Percentiles rank a stretch among this genome's conserved stretches.
Evolutionary conservation across 2,329 filamentous ascomycete species (phyloP).

Genomic region (Trichoderma endophyticum): DNA sequence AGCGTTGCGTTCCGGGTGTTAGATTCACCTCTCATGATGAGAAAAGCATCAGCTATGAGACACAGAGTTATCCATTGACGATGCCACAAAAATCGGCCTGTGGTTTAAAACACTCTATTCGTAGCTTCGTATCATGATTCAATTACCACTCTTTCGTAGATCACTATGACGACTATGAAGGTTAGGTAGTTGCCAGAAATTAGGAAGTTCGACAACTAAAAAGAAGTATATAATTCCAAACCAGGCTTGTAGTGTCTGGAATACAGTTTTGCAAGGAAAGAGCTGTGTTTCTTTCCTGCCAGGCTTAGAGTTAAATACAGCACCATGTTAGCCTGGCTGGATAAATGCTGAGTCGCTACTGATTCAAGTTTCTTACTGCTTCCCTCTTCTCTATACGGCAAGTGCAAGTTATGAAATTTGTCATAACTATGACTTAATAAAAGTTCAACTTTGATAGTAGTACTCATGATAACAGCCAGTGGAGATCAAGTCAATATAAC

Average conservation of each 20-base stretch:
- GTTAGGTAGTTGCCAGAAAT: not conserved
- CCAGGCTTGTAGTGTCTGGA: not conserved
- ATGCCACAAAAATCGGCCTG: not conserved
- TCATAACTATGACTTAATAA: too few relatives aligned
- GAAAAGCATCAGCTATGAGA: not conserved
- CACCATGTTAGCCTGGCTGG: not conserved
- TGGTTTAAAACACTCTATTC: too few relatives aligned
- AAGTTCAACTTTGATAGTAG: too few relatives aligned
- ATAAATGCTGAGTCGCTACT: not conserved
- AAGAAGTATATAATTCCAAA: not conserved
- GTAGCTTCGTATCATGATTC: not conserved
- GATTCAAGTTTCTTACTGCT: not conserved
- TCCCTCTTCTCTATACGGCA: not conserved
- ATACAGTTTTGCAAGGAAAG: not conserved
- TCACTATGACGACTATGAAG: not conserved
- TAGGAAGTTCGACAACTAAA: not conserved
- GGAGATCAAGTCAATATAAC: too few relatives aligned
- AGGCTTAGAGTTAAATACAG: not conserved
- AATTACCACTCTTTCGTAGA: not conserved
- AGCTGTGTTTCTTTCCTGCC: not conserved
- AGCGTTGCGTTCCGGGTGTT: not conserved
- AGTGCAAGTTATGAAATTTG: too few relatives aligned
- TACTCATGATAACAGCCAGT: too few relatives aligned
- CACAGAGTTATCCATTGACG: not conserved
- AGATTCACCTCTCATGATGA: not conserved